These are phyloP conservation scores for Crithidia acanthocephali DNA, from an alignment of 208 protist genomes.

Conservation along the genomic window DNA sequence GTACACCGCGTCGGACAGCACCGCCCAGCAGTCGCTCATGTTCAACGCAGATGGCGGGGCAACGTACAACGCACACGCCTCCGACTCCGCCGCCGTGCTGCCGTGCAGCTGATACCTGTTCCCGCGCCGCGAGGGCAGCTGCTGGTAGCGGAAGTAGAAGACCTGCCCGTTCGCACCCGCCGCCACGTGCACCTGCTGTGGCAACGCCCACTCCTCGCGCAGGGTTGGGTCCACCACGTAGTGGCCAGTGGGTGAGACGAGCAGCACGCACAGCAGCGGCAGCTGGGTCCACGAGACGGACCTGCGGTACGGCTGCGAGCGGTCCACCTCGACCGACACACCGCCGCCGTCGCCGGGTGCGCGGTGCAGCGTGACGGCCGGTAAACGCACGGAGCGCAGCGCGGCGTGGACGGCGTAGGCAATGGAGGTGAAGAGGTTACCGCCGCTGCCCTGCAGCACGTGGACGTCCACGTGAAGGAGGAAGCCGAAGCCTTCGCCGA, in stretches of 20 bases:
- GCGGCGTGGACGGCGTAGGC: slow-evolving; percentile 71
- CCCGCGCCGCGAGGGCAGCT: slow-evolving; percentile 74
- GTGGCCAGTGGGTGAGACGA: slow-evolving; percentile 74
- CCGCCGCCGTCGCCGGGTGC: slow-evolving; percentile 41
- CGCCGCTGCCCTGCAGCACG: slow-evolving; percentile 64
- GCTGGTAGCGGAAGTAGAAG: slow-evolving; percentile 60
- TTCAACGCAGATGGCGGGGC: slow-evolving; percentile 25
- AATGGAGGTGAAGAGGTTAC: slow-evolving; percentile 59
- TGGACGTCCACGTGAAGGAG: slow-evolving; percentile 84
- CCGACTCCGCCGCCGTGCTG: slow-evolving; percentile 9
- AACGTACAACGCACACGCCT: slow-evolving; percentile 17
- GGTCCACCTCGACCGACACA: slow-evolving; percentile 79
- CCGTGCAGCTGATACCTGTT: slow-evolving; percentile 44
- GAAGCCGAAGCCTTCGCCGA: slow-evolving; percentile 82
- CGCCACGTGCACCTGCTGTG: slow-evolving; percentile 78
- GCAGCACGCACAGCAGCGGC: slow-evolving; percentile 62
- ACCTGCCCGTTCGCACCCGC: slow-evolving; percentile 57
- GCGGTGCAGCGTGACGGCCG: slow-evolving; percentile 66
- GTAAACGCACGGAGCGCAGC: slow-evolving; percentile 58
- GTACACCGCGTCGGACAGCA: slow-evolving; percentile 49
- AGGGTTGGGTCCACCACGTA: slow-evolving; percentile 77
- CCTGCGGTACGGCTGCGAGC: slow-evolving; percentile 50
- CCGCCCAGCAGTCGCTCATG: slow-evolving; percentile 42
- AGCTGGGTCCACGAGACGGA: slow-evolving; percentile 64
- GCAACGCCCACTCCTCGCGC: slow-evolving; percentile 79